A percentile compares a stretch with the other conserved stretches of the same genome.
Evolutionary conservation across 495 filamentous ascomycete genomes (phyloP).

Genomic region (Parathielavia hyrcaniae): DNA sequence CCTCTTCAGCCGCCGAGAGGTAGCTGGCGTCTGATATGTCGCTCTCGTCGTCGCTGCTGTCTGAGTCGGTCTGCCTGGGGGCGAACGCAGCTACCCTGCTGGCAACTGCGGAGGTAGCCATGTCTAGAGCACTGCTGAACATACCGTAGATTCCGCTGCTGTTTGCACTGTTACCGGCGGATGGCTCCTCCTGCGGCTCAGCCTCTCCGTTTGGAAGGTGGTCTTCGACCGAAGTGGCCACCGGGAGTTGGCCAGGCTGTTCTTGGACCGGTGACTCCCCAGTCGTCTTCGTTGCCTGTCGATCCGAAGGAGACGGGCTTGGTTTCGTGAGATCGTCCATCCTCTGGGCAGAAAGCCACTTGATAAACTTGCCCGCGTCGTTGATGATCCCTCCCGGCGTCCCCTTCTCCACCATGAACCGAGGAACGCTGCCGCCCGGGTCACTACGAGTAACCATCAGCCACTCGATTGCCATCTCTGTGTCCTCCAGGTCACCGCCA

Average conservation of each 20-base stretch:
- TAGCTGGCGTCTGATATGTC: conserved; percentile 44
- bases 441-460: conserved; percentile 95
- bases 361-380: conserved; percentile 78
- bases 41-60: conserved; percentile 27
- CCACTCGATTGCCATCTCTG: conserved; percentile 71
- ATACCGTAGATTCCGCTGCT: conserved; percentile 46
- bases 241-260: conserved; percentile 23
- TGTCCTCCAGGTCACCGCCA: conserved; percentile 36
- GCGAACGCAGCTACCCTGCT: conserved; percentile 31
- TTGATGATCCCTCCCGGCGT: conserved; percentile 76
- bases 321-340: conserved; percentile 26
- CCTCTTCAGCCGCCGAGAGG: conserved; percentile 37
- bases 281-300: conserved; percentile 15
- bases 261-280: conserved; percentile 1
- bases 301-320: conserved; percentile 11
- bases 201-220: background rate
- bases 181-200: conserved; percentile 29
- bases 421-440: conserved; percentile 84
- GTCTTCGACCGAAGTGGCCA: background rate
- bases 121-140: conserved; percentile 41
- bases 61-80: conserved; percentile 32
- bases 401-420: conserved; percentile 90
- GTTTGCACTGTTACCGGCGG: conserved; percentile 34
- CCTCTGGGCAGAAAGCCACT: conserved; percentile 66
- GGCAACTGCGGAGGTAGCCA: conserved; percentile 40